Percentiles rank a stretch among this genome's conserved stretches.
Evolutionary conservation across 108 stramenopile species (phyloP).

Genomic region (Fragilaria crotonensis): DNA sequence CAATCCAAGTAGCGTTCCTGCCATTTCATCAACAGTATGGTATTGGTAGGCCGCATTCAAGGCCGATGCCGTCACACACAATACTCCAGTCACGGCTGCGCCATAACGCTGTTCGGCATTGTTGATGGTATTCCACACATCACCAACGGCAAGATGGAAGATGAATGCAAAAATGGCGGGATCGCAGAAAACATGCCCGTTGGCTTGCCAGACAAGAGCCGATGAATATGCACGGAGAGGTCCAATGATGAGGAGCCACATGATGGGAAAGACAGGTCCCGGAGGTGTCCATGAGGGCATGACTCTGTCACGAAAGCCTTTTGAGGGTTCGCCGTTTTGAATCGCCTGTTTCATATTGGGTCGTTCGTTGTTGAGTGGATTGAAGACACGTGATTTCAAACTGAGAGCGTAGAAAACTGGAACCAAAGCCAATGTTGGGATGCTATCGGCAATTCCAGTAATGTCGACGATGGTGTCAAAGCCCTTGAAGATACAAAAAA

Average conservation of each 20-base stretch:
- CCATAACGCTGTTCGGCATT: conserved; percentile 87
- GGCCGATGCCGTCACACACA: conserved; percentile 47
- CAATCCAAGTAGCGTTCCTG: conserved; percentile 66
- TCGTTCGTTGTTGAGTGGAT: conserved; percentile 46
- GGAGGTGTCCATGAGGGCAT: conserved; percentile 88
- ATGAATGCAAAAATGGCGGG: conserved; percentile 60
- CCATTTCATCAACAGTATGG: conserved; percentile 43
- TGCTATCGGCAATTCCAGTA: not conserved
- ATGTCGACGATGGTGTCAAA: conserved; percentile 18
- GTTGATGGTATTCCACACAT: conserved; percentile 95
- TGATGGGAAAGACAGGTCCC: conserved; percentile 85
- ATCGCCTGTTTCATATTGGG: conserved; percentile 30
- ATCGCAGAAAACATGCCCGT: conserved; percentile 18
- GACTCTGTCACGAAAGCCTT: conserved; percentile 49
- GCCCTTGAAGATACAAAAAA: conserved; percentile 21
- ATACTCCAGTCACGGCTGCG: conserved; percentile 55
- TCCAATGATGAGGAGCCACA: conserved; percentile 87
- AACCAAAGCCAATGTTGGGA: conserved; percentile 29
- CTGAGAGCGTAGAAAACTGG: conserved; percentile 32
- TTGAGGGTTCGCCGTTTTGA: conserved; percentile 12
- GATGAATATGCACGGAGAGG: conserved; percentile 75
- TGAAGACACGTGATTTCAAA: conserved; percentile 44
- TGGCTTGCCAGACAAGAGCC: conserved; percentile 44
- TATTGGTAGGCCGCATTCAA: conserved; percentile 63
- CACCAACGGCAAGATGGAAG: conserved; percentile 82